Evolutionary conservation across 495 filamentous ascomycete genomes (phyloP), one percentile per base, ranked within the genome.

Genomic region (Neurospora pannonica): DNA sequence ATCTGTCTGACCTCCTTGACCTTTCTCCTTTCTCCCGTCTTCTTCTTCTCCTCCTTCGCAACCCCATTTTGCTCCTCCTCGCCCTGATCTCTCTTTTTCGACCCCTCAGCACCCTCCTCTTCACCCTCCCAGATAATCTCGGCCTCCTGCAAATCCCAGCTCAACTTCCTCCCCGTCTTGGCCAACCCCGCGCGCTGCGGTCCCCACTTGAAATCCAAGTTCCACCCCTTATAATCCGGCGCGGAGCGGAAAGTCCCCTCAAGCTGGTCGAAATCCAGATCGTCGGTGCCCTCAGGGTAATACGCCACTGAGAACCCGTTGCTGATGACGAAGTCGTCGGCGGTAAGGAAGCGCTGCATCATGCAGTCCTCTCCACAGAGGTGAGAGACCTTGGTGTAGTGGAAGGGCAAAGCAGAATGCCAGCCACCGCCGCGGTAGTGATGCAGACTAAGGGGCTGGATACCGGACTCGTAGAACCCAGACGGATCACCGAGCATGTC

Each of bases 381-480:
- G 72, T 90, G 88, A 4, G 90, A 83, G 24, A 91, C 87, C 72
- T 90, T 87, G 76, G 87, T 89, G 87, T 91, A 91, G 78, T 90
- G 87, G 79, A 88, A 88, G 9, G 91, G 86, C 38, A 89, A 85
- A 42, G 85, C 84, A 2, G 79, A 74, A 77, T 84, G 84, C 82
- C 85, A 85, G 70, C 86, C 87, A 73, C 85, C 86, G 39, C 86
- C 86, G 75, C 84, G 83, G 86, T 89, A 92, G 82, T 92, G 90
- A 82, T 92, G 90, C 70, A 92, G 84, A 69, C 87, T 88, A 42
- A 91, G 83, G 4, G 90, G 90, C 78, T 87, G 86, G 74, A 88
- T 85, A 38, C 90, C 90, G 13, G 89, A 89, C 79, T 92, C 90
- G 78, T 90, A 92, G 72, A 92, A 86, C 76, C 90, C 90, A 13